A percentile compares a stretch with the other conserved stretches of the same genome.
Evolutionary conservation across 805 yeast species (phyloP).

Genomic region (Candida peoriensis): DNA sequence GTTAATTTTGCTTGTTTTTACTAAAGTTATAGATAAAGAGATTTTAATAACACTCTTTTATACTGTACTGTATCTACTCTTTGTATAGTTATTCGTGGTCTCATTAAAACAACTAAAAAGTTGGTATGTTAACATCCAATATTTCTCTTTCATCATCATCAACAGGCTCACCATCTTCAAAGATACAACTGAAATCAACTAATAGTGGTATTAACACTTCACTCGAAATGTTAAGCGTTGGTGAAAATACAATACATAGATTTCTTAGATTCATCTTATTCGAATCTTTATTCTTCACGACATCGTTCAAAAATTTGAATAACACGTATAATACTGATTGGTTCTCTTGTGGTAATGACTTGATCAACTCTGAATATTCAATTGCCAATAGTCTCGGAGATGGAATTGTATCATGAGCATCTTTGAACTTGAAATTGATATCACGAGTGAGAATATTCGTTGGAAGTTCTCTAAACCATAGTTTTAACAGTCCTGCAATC

Average conservation of each 20-base stretch:
- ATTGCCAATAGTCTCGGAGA: slow-evolving; percentile 25
- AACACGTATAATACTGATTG: slow-evolving; percentile 57
- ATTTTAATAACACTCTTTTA: no score
- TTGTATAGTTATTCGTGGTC: no score
- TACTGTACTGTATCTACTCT: no score
- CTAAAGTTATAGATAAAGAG: no score
- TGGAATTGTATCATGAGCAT: slow-evolving; percentile 28
- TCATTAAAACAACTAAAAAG: no score
- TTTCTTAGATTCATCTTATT: slow-evolving; percentile 87
- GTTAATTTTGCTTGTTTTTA: no score
- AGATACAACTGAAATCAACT: slow-evolving; percentile 57
- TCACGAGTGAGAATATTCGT: slow-evolving; percentile 59
- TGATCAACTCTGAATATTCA: slow-evolving; percentile 28
- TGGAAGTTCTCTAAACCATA: slow-evolving; percentile 76
- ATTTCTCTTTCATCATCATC: slow-evolving; percentile 38
- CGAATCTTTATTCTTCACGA: slow-evolving; percentile 50
- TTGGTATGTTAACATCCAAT: slow-evolving; percentile 50
- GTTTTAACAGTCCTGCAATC: slow-evolving; percentile 78
- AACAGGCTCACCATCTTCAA: slow-evolving; percentile 45
- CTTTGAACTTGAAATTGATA: slow-evolving; percentile 34
- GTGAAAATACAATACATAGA: slow-evolving; percentile 74
- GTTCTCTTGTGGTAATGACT: slow-evolving; percentile 46
- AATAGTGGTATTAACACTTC: slow-evolving; percentile 55
- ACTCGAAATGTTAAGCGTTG: slow-evolving; percentile 66
- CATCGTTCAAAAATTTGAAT: slow-evolving; percentile 62